Percentiles rank a stretch among this genome's conserved stretches.
Evolutionary conservation across 208 protist genomes (phyloP).

Genomic region (Trypanosoma boissoni): DNA sequence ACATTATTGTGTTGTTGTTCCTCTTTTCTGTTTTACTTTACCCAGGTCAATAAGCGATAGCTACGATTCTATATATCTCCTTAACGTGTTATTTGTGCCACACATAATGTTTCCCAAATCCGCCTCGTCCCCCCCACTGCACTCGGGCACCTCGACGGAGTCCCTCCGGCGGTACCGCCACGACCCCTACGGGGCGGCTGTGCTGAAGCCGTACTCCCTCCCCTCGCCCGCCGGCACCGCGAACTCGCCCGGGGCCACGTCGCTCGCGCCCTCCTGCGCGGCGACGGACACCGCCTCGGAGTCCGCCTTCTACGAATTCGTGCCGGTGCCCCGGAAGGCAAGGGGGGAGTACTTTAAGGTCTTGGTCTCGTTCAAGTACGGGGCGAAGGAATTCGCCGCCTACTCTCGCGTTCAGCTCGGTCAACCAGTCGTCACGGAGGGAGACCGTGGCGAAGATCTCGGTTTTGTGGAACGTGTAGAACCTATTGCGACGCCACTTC

Average conservation of each 20-base stretch:
- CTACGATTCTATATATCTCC: too few species aligned
- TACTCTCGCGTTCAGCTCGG: slow-evolving; percentile 33
- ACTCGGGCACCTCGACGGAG: not conserved
- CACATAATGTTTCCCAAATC: slow-evolving; percentile 6
- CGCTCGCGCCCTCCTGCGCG: not conserved
- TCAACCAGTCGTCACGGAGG: slow-evolving; percentile 60
- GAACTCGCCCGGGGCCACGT: slow-evolving; percentile 2
- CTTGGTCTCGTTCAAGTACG: slow-evolving; percentile 75
- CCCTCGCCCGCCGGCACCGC: slow-evolving; percentile 4
- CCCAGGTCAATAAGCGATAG: too few species aligned
- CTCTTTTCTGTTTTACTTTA: too few species aligned
- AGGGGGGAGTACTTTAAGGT: slow-evolving; percentile 20
- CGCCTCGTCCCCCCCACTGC: not conserved
- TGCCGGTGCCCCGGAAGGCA: not conserved
- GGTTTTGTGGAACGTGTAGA: slow-evolving; percentile 44
- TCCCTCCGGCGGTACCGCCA: slow-evolving; percentile 40
- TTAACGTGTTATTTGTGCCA: too few species aligned
- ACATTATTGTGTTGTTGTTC: too few species aligned
- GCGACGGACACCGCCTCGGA: not conserved
- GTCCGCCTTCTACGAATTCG: not conserved
- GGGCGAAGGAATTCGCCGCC: slow-evolving; percentile 40
- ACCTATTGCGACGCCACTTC: not conserved
- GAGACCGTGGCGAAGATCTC: slow-evolving; percentile 72
- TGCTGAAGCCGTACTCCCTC: slow-evolving; percentile 22
- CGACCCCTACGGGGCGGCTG: slow-evolving; percentile 53